A percentile compares a stretch with the other conserved stretches of the same genome.
Conservation (phyloP, 371 early-diverging fungal species). For the Mortierella sp. region DNA sequence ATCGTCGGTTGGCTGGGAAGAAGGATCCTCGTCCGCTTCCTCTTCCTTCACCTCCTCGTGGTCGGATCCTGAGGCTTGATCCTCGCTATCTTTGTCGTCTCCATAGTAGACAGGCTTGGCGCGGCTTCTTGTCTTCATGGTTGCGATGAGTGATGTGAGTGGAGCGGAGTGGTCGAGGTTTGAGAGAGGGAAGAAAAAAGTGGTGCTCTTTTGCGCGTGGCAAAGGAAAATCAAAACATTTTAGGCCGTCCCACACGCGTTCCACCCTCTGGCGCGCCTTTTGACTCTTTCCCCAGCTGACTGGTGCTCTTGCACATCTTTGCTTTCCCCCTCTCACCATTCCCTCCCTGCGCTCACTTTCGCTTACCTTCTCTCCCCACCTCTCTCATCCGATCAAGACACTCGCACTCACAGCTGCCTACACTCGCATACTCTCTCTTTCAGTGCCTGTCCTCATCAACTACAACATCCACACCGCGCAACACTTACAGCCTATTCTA, state of each 20-base stretch:
- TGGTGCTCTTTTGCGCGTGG: background rate
- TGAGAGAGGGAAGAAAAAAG: constrained; percentile 8
- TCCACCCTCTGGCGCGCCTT: background rate
- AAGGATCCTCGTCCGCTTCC: constrained; percentile 4
- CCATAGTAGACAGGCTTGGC: background rate
- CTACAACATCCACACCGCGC: no score
- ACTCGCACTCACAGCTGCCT: background rate
- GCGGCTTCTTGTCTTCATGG: constrained; percentile 14
- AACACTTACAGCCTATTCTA: background rate
- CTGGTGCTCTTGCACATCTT: background rate
- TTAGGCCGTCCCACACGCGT: background rate
- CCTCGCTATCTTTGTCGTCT: constrained; percentile 5
- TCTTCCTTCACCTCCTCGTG: background rate
- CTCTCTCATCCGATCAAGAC: no score
- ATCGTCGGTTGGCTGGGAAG: background rate
- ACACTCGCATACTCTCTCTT: no score
- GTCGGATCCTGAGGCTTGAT: constrained; percentile 1
- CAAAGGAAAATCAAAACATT: background rate
- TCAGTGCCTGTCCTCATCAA: no score
- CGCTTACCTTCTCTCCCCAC: background rate
- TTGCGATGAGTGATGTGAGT: background rate
- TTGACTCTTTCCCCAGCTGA: no score
- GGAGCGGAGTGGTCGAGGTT: constrained; percentile 3
- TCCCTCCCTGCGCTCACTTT: background rate
- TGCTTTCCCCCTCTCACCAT: background rate